Base-by-base conservation (phyloP, 2,329 filamentous ascomycete species). In the Iodosphaeria phyllophila region DNA sequence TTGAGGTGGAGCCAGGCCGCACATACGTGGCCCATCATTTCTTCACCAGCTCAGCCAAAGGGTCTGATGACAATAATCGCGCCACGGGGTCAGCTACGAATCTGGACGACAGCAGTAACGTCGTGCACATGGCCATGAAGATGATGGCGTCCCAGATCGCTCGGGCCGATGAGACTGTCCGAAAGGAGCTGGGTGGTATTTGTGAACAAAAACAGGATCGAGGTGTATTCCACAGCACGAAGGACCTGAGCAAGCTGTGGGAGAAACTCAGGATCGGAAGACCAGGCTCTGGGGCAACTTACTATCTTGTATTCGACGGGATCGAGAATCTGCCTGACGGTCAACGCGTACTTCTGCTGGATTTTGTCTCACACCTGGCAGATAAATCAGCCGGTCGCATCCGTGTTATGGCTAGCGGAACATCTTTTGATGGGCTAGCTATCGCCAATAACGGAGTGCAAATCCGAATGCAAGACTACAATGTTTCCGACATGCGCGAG, bases 111-210 rank as follows among this genome's bases (percentile, higher is more conserved):
- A 27, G 35, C 9, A 38, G 39, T 16, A 30, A 28, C 13, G 28
- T 34, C 0, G 30, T 38, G 13, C 39, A 36, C 8, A 28, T 28
- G 6, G 36, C 35, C 6, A 20, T 43, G 8, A 35, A 36, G 16
- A 38, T 41, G 21, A 41, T 43, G 34, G 40, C 40, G 2, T 42
- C 42, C 22, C 40, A 40, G 25, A 32, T 42, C 8, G 38, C 40
- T 2, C 38, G 37, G 6, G 34, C 37, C n/a, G 39, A 43, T n/a
- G 18, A 22, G 9, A 37, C 29, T 2, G 33, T 36, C 6, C 17
- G 20, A 20, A 38, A 35, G 7, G 24, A 27, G 4, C 25, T 42
- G 8, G 29, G 33, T 6, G 39, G 40, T 13, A 28, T 30, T 10
- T 41, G 39, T 17, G 32, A 38, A 4, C n/a, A n/a, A n/a, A 22